Conservation (phyloP, 2,329 filamentous ascomycete species). For the Tolypocladium paradoxum region DNA sequence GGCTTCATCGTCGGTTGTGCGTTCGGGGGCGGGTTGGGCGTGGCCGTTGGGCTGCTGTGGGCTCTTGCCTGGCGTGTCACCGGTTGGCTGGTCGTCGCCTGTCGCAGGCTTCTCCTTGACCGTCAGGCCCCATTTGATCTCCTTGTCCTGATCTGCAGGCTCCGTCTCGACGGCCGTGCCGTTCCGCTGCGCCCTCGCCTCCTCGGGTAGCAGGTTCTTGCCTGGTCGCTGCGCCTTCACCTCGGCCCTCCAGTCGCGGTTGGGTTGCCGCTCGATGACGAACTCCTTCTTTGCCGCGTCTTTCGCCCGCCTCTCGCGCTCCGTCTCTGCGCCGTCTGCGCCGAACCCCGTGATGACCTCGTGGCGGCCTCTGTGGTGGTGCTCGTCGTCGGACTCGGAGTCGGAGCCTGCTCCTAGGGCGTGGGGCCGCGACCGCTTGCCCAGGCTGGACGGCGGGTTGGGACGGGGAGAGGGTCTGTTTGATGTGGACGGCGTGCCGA, state of each 20-base stretch:
- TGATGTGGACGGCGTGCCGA: constrained; percentile 22
- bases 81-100: constrained; percentile 11
- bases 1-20: constrained; percentile 39
- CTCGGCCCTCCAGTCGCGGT: constrained; percentile 53
- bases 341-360: constrained; percentile 42
- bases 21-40: constrained; percentile 2
- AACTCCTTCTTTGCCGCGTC: constrained; percentile 26
- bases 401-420: constrained; percentile 31
- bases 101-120: constrained; percentile 40
- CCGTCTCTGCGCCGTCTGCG: constrained; percentile 31
- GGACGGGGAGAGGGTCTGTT: constrained; percentile 15
- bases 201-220: constrained; percentile 49
- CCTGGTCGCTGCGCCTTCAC: constrained; percentile 33
- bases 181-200: constrained; percentile 34
- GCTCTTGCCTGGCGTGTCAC: neutral
- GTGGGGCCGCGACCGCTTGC: constrained; percentile 35
- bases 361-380: constrained; percentile 18
- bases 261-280: constrained; percentile 47
- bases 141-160: constrained; percentile 35
- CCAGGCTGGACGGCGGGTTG: constrained; percentile 31
- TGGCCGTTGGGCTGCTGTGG: neutral
- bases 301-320: constrained; percentile 17
- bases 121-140: constrained; percentile 45
- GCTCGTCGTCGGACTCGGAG: constrained; percentile 28
- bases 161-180: constrained; percentile 18